These are phyloP conservation scores for Puccinia novopanici DNA, from an alignment of 1,284 basidiomycete genomes.

Conservation along the genomic window DNA sequence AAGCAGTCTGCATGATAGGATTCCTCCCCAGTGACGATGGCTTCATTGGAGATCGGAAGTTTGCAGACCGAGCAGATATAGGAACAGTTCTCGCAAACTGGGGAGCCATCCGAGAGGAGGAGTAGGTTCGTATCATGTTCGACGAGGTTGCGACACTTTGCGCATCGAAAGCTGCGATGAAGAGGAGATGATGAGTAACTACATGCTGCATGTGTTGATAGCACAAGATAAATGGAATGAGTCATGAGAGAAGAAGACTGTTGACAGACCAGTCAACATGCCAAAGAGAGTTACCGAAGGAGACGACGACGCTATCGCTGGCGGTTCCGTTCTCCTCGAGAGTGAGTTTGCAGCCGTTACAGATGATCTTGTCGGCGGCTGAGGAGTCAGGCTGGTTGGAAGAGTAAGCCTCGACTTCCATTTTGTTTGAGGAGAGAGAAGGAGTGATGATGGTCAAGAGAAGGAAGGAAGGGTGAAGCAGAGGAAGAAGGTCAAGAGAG, in stretches of 20 bases:
- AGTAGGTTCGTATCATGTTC: constrained; percentile 89
- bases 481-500: too few species aligned
- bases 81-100: constrained; percentile 94
- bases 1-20: constrained; percentile 98
- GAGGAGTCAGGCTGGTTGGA: not conserved
- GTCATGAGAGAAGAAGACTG: too few species aligned
- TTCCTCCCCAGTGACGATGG: constrained; percentile 98
- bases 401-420: too few species aligned
- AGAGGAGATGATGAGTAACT: not conserved
- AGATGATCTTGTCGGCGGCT: constrained; percentile 13
- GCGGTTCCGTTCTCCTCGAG: constrained; percentile 38
- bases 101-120: constrained; percentile 90
- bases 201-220: too few species aligned
- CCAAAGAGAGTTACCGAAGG: constrained; percentile 46
- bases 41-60: constrained; percentile 88
- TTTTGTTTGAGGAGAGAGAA: too few species aligned
- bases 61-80: constrained; percentile 92
- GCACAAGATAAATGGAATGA: too few species aligned
- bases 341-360: constrained; percentile 38
- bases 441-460: too few species aligned
- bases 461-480: too few species aligned
- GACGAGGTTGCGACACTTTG: constrained; percentile 62
- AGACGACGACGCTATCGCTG: constrained; percentile 44
- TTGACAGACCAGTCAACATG: constrained; percentile 47
- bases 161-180: constrained; percentile 37